Conservation (phyloP, 208 protist genomes). For the Tritrichomonas musculus region DNA sequence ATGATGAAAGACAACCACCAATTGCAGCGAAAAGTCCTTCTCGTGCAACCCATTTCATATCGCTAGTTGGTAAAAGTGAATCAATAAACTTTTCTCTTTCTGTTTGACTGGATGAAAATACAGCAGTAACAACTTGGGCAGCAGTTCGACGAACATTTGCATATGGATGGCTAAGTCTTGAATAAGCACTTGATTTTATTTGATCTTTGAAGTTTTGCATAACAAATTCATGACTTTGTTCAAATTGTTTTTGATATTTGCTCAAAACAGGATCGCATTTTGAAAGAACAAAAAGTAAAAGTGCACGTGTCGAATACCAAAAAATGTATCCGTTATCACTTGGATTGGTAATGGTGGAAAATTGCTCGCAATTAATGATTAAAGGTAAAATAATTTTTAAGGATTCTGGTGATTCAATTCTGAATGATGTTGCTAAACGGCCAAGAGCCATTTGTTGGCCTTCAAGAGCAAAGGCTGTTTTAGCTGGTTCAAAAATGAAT, state of each 20-base stretch:
- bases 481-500: background rate
- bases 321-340: constrained; percentile 1
- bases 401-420: background rate
- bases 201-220: background rate
- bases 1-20: background rate
- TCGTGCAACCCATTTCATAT: background rate
- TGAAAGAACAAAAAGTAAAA: background rate
- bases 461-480: background rate
- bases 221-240: background rate
- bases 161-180: background rate
- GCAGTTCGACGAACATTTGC: background rate
- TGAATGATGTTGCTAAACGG: background rate
- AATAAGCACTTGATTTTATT: background rate
- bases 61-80: background rate
- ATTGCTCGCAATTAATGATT: background rate
- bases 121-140: background rate
- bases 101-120: background rate
- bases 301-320: constrained; percentile 30
- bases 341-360: background rate
- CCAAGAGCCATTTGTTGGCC: constrained; percentile 26
- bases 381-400: background rate
- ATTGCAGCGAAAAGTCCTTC: background rate
- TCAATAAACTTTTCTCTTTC: background rate
- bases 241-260: background rate
- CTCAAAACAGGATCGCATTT: background rate